phyloP scores from a whole-genome alignment of 805 yeast genomes.

The Citeromyces nyonsensis region DNA sequence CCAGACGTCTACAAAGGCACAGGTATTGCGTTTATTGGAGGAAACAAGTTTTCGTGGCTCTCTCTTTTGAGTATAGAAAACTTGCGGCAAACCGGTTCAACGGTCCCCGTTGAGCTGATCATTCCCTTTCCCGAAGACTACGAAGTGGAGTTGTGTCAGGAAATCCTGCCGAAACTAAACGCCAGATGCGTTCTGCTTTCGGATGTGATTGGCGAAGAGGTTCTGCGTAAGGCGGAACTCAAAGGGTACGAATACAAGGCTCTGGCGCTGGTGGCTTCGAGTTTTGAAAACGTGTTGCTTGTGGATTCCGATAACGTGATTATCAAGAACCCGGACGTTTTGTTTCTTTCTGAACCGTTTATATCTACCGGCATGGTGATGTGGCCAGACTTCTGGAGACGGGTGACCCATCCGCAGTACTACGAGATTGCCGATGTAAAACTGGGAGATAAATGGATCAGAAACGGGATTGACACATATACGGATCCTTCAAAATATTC shows the following conservation, averaged over 20 bases:
- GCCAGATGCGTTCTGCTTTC: constrained; percentile 45
- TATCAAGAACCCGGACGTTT: constrained; percentile 26
- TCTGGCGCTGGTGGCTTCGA: constrained; percentile 30
- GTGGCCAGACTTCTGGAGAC: constrained; percentile 49
- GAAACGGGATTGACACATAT: constrained; percentile 13
- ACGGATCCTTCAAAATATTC: constrained; percentile 6
- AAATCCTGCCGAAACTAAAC: constrained; percentile 25
- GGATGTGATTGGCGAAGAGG: constrained; percentile 29
- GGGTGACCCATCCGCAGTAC: constrained; percentile 35
- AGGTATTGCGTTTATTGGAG: constrained; percentile 66
- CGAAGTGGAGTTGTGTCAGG: constrained; percentile 25
- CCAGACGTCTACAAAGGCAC: constrained; percentile 26
- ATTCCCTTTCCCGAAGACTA: constrained; percentile 29
- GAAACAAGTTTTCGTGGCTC: constrained; percentile 55
- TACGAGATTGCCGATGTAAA: constrained; percentile 25
- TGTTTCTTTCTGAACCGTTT: constrained; percentile 46
- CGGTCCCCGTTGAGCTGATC: constrained; percentile 31
- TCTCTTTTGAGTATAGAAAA: constrained; percentile 36
- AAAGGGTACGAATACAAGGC: constrained; percentile 33
- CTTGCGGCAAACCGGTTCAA: constrained; percentile 26
- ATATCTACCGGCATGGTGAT: constrained; percentile 28
- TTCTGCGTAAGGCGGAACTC: constrained; percentile 20
- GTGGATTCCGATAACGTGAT: constrained; percentile 39
- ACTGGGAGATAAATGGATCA: constrained; percentile 15
- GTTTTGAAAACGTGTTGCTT: constrained; percentile 34